Percentiles rank a stretch among this genome's conserved stretches.
Conservation (phyloP, 1,284 basidiomycete genomes). For the Marasmius sp. region DNA sequence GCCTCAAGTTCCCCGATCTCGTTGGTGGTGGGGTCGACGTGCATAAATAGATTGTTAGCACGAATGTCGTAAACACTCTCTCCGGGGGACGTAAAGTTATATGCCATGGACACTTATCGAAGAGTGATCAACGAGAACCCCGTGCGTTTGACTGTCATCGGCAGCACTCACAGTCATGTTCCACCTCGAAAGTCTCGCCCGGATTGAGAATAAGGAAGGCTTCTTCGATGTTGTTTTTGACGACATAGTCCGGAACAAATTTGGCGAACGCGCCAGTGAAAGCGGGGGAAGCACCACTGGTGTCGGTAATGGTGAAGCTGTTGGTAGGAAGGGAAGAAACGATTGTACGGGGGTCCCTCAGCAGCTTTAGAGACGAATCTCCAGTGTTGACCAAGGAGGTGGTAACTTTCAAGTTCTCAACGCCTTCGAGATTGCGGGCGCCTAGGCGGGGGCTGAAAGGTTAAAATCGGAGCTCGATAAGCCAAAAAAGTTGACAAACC, state of each 20-base stretch:
- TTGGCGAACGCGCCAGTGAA: constrained; percentile 43
- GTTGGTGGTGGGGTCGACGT: constrained; percentile 30
- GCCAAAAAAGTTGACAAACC: constrained; percentile 2
- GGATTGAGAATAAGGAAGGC: constrained; percentile 40
- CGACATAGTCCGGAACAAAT: constrained; percentile 29
- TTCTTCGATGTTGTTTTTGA: constrained; percentile 15
- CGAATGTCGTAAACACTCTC: constrained; percentile 41
- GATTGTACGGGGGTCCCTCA: constrained; percentile 43
- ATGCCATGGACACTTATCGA: constrained; percentile 40
- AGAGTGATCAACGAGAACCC: background rate
- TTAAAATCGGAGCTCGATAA: background rate
- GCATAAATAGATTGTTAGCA: constrained; percentile 42
- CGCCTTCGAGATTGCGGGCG: constrained; percentile 33
- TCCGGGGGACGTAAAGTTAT: constrained; percentile 45
- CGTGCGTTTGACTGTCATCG: background rate
- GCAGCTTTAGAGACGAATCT: constrained; percentile 43
- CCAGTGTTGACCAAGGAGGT: constrained; percentile 47
- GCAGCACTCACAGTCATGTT: constrained; percentile 39
- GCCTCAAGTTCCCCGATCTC: constrained; percentile 15
- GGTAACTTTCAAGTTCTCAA: constrained; percentile 40
- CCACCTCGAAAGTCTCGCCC: constrained; percentile 38
- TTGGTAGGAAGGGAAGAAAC: constrained; percentile 41
- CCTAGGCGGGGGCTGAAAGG: constrained; percentile 22
- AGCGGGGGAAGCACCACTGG: constrained; percentile 32
- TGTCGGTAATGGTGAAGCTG: constrained; percentile 40